A percentile compares a stretch with the other conserved stretches of the same genome.
phyloP scores from a whole-genome alignment of 1,284 basidiomycete genomes.

The Pholiota adiposa region DNA sequence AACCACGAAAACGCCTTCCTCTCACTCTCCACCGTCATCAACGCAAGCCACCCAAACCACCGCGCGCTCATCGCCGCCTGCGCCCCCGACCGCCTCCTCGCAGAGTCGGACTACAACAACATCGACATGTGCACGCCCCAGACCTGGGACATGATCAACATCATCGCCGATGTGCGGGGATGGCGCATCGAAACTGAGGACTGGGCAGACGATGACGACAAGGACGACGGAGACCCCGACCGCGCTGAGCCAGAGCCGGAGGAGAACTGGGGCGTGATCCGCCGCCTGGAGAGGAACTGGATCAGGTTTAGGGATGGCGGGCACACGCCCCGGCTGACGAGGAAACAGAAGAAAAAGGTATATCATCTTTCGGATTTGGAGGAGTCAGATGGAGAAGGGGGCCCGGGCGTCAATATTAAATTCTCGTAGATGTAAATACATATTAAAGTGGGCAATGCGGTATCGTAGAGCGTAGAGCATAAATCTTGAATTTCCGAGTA shows the following conservation, averaged over 20 bases:
- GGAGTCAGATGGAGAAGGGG: slow-evolving; percentile 9
- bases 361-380: slow-evolving; percentile 17
- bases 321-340: slow-evolving; percentile 33
- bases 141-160: slow-evolving; percentile 73
- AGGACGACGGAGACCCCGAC: too few relatives aligned
- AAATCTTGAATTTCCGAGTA: too few relatives aligned
- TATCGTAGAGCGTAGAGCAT: neutral
- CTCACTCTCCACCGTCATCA: slow-evolving; percentile 80
- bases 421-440: neutral
- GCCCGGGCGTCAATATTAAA: neutral
- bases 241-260: slow-evolving; percentile 27
- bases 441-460: neutral
- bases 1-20: slow-evolving; percentile 72
- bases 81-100: slow-evolving; percentile 65
- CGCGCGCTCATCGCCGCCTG: slow-evolving; percentile 62
- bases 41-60: slow-evolving; percentile 65
- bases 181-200: slow-evolving; percentile 63
- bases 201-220: slow-evolving; percentile 50
- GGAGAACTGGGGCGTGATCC: slow-evolving; percentile 64
- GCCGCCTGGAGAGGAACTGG: slow-evolving; percentile 71
- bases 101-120: slow-evolving; percentile 77
- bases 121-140: slow-evolving; percentile 52
- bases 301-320: slow-evolving; percentile 52
- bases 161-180: slow-evolving; percentile 63
- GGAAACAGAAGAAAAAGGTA: slow-evolving; percentile 19